Percentiles rank a stretch among this genome's conserved stretches.
Evolutionary conservation across 768 basidiomycete genomes (phyloP).

Genomic region (Amanita phalloides): DNA sequence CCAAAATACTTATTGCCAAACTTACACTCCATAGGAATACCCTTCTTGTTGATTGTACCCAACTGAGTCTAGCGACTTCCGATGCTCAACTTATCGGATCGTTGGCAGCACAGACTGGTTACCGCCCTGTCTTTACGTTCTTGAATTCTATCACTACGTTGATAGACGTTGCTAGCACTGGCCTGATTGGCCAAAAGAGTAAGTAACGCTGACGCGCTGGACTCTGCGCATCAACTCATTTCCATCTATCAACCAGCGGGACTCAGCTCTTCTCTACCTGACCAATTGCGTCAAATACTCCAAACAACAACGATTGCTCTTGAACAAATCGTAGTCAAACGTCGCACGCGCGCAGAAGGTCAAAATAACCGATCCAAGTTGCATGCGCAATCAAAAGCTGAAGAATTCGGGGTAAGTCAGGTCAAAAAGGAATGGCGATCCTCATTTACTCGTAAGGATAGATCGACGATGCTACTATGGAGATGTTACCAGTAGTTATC

Average conservation of each 20-base stretch:
- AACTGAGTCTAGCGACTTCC: slow-evolving; percentile 56
- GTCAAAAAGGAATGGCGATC: slow-evolving; percentile 12
- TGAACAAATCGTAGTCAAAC: slow-evolving; percentile 45
- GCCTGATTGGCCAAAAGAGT: slow-evolving; percentile 95
- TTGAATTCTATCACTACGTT: slow-evolving; percentile 71
- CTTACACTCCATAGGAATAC: slow-evolving; percentile 35
- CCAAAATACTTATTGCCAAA: neutral
- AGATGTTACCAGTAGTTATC: slow-evolving; percentile 74
- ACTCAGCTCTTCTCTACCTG: slow-evolving; percentile 63
- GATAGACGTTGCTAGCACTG: slow-evolving; percentile 86
- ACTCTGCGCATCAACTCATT: neutral
- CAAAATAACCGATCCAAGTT: slow-evolving; percentile 23
- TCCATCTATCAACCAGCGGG: slow-evolving; percentile 46
- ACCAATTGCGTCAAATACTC: slow-evolving; percentile 80
- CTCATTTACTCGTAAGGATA: slow-evolving; percentile 25
- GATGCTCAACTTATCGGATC: slow-evolving; percentile 58
- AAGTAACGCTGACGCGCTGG: slow-evolving; percentile 1
- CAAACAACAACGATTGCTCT: slow-evolving; percentile 68
- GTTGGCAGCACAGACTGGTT: slow-evolving; percentile 78
- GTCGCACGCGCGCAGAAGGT: slow-evolving; percentile 30
- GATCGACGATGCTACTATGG: slow-evolving; percentile 30
- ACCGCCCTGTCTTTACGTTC: slow-evolving; percentile 83
- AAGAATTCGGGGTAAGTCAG: neutral
- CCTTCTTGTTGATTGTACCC: slow-evolving; percentile 76
- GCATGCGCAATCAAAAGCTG: neutral